These are phyloP conservation scores for Phytophthora megakarya DNA, from an alignment of 352 stramenopile species.

Conservation along the genomic window DNA sequence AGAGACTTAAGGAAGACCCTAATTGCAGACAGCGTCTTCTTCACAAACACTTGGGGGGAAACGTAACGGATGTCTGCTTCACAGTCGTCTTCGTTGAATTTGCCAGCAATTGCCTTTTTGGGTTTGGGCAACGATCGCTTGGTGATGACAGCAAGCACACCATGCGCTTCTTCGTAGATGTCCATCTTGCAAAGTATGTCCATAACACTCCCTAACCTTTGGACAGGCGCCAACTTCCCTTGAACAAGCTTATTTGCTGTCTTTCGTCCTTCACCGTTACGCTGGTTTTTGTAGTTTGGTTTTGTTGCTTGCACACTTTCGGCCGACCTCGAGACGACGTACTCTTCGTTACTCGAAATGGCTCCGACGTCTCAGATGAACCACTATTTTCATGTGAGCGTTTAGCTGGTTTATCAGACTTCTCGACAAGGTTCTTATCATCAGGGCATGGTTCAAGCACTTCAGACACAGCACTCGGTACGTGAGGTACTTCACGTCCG, in stretches of 20 bases:
- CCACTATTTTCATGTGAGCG: neutral
- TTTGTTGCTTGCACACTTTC: neutral
- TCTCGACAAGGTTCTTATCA: no score
- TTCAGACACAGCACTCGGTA: no score
- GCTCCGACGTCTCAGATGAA: neutral
- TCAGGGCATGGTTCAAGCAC: no score
- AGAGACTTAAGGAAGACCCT: neutral
- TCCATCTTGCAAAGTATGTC: neutral
- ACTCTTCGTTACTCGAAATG: slow-evolving; percentile 3
- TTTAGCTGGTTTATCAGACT: neutral
- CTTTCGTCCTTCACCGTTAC: neutral
- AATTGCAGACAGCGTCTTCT: slow-evolving; percentile 1
- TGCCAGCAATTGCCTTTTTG: slow-evolving; percentile 10
- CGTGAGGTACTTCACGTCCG: no score
- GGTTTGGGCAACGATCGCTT: neutral
- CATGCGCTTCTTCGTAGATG: slow-evolving; percentile 2
- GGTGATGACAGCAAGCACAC: neutral
- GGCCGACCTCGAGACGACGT: neutral
- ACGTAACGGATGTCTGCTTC: slow-evolving; percentile 1
- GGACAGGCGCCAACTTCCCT: neutral
- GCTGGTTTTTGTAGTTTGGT: slow-evolving; percentile 7
- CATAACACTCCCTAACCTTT: neutral
- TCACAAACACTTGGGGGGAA: slow-evolving; percentile 3
- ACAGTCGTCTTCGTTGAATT: slow-evolving; percentile 2
- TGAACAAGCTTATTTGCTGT: slow-evolving; percentile 1